Evolutionary conservation across 1,139 yeast species (phyloP).

Genomic region (Pichia norvegensis): DNA sequence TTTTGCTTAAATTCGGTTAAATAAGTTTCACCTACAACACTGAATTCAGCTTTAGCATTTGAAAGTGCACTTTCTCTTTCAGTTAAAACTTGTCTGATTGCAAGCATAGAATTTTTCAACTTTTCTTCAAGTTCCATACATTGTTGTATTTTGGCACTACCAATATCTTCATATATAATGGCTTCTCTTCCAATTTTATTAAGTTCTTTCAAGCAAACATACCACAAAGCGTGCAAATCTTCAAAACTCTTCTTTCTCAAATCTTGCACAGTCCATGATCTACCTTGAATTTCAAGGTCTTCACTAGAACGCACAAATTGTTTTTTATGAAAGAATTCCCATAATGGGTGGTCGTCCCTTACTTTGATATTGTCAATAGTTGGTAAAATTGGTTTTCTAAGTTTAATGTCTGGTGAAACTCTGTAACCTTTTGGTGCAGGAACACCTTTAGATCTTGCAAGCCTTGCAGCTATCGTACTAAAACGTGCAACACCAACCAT

Average conservation of each 20-base stretch:
- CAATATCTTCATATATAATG: conserved; percentile 30
- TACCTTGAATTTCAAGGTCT: conserved; percentile 54
- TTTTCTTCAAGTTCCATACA: conserved; percentile 31
- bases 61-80: conserved; percentile 75
- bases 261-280: conserved; percentile 85
- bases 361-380: conserved; percentile 64
- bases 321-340: conserved; percentile 80
- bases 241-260: conserved; percentile 86
- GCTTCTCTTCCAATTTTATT: conserved; percentile 73
- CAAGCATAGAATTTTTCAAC: conserved; percentile 54
- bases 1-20: conserved; percentile 49
- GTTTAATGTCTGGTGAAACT: conserved; percentile 34
- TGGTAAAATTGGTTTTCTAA: conserved; percentile 85
- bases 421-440: conserved; percentile 20
- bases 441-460: conserved; percentile 17
- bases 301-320: conserved; percentile 51
- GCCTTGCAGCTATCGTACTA: conserved; percentile 20
- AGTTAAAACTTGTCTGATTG: conserved; percentile 78
- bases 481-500: conserved; percentile 21
- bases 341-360: conserved; percentile 82
- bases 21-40: conserved; percentile 38
- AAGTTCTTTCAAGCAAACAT: conserved; percentile 73
- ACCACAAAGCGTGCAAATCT: conserved; percentile 89
- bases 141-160: conserved; percentile 19
- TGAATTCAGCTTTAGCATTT: conserved; percentile 46